A percentile compares a stretch with the other conserved stretches of the same genome.
Evolutionary conservation across 2,329 filamentous ascomycete genomes (phyloP).

Genomic region (Fusarium guadeloupense): DNA sequence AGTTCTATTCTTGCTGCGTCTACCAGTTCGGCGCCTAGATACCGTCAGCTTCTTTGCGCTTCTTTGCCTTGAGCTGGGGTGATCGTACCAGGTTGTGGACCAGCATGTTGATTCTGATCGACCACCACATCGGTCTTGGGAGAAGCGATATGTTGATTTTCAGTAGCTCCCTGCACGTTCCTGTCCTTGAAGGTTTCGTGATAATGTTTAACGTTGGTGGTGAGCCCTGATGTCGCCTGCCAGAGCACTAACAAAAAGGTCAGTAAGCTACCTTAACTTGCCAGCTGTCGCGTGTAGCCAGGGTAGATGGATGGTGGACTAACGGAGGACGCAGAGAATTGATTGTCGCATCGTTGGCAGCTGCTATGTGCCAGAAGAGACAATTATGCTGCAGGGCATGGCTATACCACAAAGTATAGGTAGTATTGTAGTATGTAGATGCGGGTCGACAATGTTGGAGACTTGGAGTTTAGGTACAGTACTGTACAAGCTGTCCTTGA

Average conservation of each 20-base stretch:
- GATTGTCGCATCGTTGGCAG: conserved; percentile 53
- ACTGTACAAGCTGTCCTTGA: conserved; percentile 47
- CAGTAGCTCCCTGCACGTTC: conserved; percentile 37
- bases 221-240: conserved; percentile 53
- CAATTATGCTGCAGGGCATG: conserved; percentile 44
- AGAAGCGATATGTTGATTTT: conserved; percentile 47
- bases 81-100: conserved; percentile 52
- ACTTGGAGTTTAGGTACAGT: too few relatives aligned
- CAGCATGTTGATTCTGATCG: conserved; percentile 41
- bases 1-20: conserved; percentile 62
- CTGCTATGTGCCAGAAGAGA: conserved; percentile 46
- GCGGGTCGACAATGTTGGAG: conserved; percentile 29
- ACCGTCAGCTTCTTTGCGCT: conserved; percentile 21
- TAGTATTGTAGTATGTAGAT: conserved; percentile 21
- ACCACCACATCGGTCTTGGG: conserved; percentile 45
- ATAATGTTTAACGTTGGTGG: conserved; percentile 53
- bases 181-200: conserved; percentile 46
- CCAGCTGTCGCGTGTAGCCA: conserved; percentile 37
- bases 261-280: conserved; percentile 30
- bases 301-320: neutral
- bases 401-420: conserved; percentile 32
- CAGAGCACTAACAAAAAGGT: conserved; percentile 54
- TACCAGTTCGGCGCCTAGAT: conserved; percentile 62
- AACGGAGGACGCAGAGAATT: conserved; percentile 56
- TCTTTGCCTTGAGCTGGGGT: neutral